phyloP scores from a whole-genome alignment of 176 grass and related monocot species.

The Carex cristatella region DNA sequence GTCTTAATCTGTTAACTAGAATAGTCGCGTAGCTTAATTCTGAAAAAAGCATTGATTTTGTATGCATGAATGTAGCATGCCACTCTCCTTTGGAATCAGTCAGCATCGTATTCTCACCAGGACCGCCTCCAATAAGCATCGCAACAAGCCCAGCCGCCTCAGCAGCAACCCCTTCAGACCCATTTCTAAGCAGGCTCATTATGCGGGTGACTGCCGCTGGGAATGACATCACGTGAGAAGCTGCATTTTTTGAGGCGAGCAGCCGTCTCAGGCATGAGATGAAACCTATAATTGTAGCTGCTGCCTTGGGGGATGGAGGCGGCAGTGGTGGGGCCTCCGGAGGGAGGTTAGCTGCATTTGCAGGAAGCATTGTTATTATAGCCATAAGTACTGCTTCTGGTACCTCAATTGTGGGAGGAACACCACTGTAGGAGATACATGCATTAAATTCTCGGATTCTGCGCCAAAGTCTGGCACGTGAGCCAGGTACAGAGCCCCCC shows the following conservation, averaged over 20 bases:
- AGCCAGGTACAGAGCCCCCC: slow-evolving; percentile 66
- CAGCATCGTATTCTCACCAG: slow-evolving; percentile 67
- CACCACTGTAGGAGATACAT: slow-evolving; percentile 77
- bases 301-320: slow-evolving; percentile 86
- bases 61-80: slow-evolving; percentile 96
- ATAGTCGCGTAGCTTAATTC: slow-evolving; percentile 66
- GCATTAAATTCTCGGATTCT: slow-evolving; percentile 99
- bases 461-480: slow-evolving; percentile 89
- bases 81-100: slow-evolving; percentile 85
- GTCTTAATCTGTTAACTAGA: slow-evolving; percentile 81
- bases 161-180: slow-evolving; percentile 91
- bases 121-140: slow-evolving; percentile 95
- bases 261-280: slow-evolving; percentile 87
- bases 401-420: slow-evolving; percentile 81
- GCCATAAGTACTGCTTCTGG: slow-evolving; percentile 97
- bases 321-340: slow-evolving; percentile 80
- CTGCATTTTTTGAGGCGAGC: slow-evolving; percentile 77
- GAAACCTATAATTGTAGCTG: slow-evolving; percentile 94
- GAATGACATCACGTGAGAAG: slow-evolving; percentile 93
- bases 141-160: slow-evolving; percentile 94
- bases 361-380: slow-evolving; percentile 92
- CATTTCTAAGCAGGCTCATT: slow-evolving; percentile 96
- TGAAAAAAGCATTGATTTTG: slow-evolving; percentile 86
- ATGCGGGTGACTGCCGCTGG: slow-evolving; percentile 85
- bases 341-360: slow-evolving; percentile 54